A percentile compares a stretch with the other conserved stretches of the same genome.
Evolutionary conservation across 2,329 filamentous ascomycete genomes (phyloP).

Genomic region (Nemania sp.): DNA sequence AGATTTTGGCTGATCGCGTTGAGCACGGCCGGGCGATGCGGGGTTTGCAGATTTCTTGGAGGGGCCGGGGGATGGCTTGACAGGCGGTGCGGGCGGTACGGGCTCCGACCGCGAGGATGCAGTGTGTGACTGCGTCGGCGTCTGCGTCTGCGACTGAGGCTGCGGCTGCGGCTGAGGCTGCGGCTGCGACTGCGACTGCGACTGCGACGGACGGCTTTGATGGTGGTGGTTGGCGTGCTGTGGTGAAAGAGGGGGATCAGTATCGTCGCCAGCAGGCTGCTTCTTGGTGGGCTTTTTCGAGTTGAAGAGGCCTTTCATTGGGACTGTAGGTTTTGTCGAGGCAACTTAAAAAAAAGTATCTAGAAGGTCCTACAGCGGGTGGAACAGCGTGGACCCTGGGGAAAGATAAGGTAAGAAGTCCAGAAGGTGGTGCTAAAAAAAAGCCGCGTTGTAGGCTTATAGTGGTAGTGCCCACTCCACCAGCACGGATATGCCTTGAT

Average conservation of each 20-base stretch:
- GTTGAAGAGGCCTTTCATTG: constrained; percentile 44
- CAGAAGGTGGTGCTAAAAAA: constrained; percentile 22
- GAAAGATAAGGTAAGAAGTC: constrained; percentile 11
- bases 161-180: constrained; percentile 10
- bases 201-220: constrained; percentile 23
- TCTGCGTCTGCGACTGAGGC: constrained; percentile 10
- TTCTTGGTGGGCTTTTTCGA: constrained; percentile 43
- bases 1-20: constrained; percentile 43
- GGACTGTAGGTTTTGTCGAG: constrained; percentile 30
- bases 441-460: constrained; percentile 5
- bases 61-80: constrained; percentile 31
- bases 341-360: constrained; percentile 5
- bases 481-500: constrained; percentile 10
- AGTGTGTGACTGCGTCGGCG: constrained; percentile 14
- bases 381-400: constrained; percentile 8
- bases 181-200: constrained; percentile 3
- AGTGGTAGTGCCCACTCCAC: constrained; percentile 28
- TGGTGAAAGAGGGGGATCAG: constrained; percentile 32
- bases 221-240: constrained; percentile 30
- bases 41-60: constrained; percentile 35
- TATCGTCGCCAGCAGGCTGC: constrained; percentile 39
- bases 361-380: neutral
- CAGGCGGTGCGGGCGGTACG: constrained; percentile 37
- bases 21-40: constrained; percentile 35
- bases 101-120: constrained; percentile 35